A percentile compares a stretch with the other conserved stretches of the same genome.
phyloP scores from a whole-genome alignment of 768 basidiomycete species.

The Lentinula edodes region DNA sequence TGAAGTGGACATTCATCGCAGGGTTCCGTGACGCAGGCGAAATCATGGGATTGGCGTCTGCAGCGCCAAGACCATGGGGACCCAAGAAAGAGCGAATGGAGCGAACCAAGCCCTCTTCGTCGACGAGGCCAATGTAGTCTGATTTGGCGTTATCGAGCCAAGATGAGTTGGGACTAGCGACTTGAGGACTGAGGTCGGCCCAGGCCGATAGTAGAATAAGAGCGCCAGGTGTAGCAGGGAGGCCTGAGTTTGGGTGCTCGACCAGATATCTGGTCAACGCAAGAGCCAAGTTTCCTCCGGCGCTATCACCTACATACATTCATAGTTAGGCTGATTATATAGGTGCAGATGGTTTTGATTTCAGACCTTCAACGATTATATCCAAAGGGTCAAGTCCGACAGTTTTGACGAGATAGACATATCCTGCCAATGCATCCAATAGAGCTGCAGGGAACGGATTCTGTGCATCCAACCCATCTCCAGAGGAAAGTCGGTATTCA shows the following conservation, averaged over 20 bases:
- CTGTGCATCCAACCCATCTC: constrained; percentile 30
- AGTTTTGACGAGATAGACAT: constrained; percentile 57
- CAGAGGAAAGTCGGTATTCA: constrained; percentile 67
- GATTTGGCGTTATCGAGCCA: constrained; percentile 23
- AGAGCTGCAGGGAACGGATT: constrained; percentile 74
- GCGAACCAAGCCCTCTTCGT: constrained; percentile 10
- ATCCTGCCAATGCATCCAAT: constrained; percentile 70
- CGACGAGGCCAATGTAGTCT: constrained; percentile 31
- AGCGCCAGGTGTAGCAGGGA: constrained; percentile 41
- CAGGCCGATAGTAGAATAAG: constrained; percentile 54
- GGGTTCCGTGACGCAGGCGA: constrained; percentile 50
- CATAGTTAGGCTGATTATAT: not conserved
- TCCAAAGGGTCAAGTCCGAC: constrained; percentile 53
- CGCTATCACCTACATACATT: constrained; percentile 48
- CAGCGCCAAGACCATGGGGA: constrained; percentile 40
- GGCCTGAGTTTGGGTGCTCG: constrained; percentile 32
- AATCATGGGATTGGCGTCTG: constrained; percentile 45
- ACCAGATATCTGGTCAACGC: constrained; percentile 59
- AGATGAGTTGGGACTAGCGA: constrained; percentile 33
- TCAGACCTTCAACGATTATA: constrained; percentile 49
- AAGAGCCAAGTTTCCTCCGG: constrained; percentile 68
- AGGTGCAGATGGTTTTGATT: not conserved
- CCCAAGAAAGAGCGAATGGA: constrained; percentile 37
- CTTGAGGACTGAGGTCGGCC: constrained; percentile 42
- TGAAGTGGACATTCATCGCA: constrained; percentile 34